Percentiles rank a stretch among this genome's conserved stretches.
These are phyloP conservation scores for Pachysolen tannophilus DNA, from an alignment of 805 yeast species.

Conservation along the genomic window DNA sequence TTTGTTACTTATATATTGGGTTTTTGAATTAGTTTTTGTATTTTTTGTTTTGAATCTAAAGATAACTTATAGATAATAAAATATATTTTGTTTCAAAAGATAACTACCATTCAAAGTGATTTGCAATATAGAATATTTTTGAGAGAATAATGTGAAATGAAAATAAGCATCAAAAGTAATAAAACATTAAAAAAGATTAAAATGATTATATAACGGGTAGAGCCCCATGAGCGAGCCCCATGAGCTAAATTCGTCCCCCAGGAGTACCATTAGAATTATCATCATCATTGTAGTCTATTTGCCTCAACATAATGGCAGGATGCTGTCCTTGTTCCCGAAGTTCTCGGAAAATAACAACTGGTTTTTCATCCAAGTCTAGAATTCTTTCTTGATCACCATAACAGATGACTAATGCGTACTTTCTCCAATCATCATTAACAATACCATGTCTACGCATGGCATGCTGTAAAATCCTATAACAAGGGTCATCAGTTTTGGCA, in stretches of 20 bases:
- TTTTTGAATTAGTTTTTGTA: background rate
- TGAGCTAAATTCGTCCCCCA: slow-evolving; percentile 6
- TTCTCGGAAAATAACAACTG: slow-evolving; percentile 78
- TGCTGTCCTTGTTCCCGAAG: slow-evolving; percentile 77
- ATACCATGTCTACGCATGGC: slow-evolving; percentile 83
- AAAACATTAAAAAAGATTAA: background rate
- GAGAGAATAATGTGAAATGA: no score
- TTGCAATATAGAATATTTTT: no score
- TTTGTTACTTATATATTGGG: no score
- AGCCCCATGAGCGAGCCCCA: no score
- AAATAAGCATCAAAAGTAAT: no score
- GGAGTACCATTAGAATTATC: slow-evolving; percentile 16
- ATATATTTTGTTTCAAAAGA: no score
- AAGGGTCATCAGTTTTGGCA: slow-evolving; percentile 87
- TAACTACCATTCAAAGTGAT: no score
- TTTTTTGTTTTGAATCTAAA: background rate
- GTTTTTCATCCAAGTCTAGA: slow-evolving; percentile 77
- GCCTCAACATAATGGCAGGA: slow-evolving; percentile 90
- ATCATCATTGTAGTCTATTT: slow-evolving; percentile 48
- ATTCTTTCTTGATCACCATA: slow-evolving; percentile 88
- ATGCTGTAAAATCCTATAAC: slow-evolving; percentile 77
- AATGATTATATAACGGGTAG: no score
- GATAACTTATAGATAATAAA: background rate
- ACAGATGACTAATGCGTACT: slow-evolving; percentile 82
- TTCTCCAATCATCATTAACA: slow-evolving; percentile 73